Evolutionary conservation across 2,329 filamentous ascomycete genomes (phyloP).

Genomic region (Apiospora koreana): DNA sequence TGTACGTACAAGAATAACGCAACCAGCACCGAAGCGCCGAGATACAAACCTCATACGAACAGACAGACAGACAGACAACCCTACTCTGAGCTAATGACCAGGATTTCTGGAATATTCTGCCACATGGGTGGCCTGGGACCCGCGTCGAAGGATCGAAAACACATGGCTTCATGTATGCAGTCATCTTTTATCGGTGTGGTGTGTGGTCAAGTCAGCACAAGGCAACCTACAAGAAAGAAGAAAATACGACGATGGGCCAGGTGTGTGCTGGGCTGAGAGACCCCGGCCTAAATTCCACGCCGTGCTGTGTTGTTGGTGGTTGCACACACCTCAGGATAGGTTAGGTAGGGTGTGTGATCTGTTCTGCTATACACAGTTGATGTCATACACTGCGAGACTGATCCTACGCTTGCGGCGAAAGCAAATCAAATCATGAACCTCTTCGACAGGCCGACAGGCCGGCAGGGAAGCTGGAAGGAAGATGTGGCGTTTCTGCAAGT

Average conservation of each 20-base stretch:
- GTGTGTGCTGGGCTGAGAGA: not conserved
- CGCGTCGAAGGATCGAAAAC: not conserved
- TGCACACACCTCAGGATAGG: not conserved
- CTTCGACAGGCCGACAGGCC: not conserved
- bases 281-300: not conserved
- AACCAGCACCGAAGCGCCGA: not conserved
- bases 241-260: not conserved
- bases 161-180: not conserved
- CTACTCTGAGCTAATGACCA: not conserved
- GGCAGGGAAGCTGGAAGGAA: not conserved
- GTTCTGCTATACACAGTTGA: not conserved
- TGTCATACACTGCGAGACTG: not conserved
- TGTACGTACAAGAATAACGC: not conserved
- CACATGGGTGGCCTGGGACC: not conserved
- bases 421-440: not conserved
- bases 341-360: too few species aligned
- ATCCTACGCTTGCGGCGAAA: constrained; percentile 2
- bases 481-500: not conserved
- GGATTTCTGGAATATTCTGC: not conserved
- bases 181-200: not conserved
- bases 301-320: not conserved
- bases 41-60: not conserved
- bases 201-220: constrained; percentile 1
- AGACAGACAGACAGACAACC: not conserved
- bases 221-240: not conserved